phyloP scores from a whole-genome alignment of 179 eudicot genomes.

The Spinacia oleracea region DNA sequence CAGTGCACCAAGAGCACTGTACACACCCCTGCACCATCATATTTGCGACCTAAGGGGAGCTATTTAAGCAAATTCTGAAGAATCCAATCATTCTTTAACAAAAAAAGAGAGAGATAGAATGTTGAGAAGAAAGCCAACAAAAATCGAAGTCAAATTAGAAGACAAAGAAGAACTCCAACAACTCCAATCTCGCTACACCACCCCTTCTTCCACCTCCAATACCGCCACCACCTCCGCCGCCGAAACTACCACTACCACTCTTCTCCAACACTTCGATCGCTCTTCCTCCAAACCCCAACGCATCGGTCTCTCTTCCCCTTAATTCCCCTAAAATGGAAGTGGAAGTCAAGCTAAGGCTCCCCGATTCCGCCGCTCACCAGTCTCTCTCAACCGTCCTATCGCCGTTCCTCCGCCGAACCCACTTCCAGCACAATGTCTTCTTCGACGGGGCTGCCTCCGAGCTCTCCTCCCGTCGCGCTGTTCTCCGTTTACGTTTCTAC shows the following conservation, averaged over 20 bases:
- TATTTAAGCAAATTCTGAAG: too few species aligned
- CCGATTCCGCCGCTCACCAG: conserved; percentile 48
- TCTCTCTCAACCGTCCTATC: conserved; percentile 57
- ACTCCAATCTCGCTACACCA: conserved; percentile 48
- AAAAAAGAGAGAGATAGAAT: conserved; percentile 27
- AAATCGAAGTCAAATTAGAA: conserved; percentile 75
- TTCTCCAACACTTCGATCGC: conserved; percentile 66
- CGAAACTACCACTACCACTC: conserved; percentile 32
- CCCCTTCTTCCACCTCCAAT: conserved; percentile 29
- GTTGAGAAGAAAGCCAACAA: conserved; percentile 77
- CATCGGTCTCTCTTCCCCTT: conserved; percentile 61
- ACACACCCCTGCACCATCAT: too few species aligned
- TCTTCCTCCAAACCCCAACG: conserved; percentile 66
- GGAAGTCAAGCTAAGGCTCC: conserved; percentile 81
- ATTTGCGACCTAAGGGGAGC: too few species aligned
- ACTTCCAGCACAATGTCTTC: conserved; percentile 77
- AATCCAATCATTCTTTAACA: not conserved
- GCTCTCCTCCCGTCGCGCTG: conserved; percentile 64
- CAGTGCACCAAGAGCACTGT: too few species aligned
- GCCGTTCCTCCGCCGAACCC: conserved; percentile 56
- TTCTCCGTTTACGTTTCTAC: conserved; percentile 82
- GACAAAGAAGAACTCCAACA: conserved; percentile 86
- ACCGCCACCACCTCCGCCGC: conserved; percentile 34
- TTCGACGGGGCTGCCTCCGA: conserved; percentile 64
- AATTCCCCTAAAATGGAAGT: conserved; percentile 56